Conservation (phyloP, 805 yeast species). For the Pichia thaimueangensis region DNA sequence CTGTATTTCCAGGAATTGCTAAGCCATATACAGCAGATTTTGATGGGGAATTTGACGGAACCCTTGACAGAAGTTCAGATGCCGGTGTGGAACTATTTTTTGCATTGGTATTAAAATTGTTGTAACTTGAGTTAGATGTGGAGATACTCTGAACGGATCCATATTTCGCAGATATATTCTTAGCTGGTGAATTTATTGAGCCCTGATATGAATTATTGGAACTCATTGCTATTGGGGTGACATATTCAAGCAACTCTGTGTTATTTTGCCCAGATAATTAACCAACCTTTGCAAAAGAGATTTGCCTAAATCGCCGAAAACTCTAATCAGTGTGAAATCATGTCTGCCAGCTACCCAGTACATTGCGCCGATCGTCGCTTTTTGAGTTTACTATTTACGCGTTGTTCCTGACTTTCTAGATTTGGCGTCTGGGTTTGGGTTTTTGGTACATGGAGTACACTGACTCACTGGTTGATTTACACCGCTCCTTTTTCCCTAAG, state of each 20-base stretch:
- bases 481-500: too few species aligned
- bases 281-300: too few species aligned
- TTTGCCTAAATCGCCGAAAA: too few species aligned
- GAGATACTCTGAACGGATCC: background rate
- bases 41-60: conserved; percentile 4
- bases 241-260: background rate
- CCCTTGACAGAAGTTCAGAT: background rate
- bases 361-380: too few species aligned
- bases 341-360: too few species aligned
- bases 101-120: background rate
- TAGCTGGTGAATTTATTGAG: background rate
- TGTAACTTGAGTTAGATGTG: background rate
- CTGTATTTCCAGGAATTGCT: background rate
- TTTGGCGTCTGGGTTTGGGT: too few species aligned
- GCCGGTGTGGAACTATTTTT: background rate
- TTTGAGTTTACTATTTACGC: too few species aligned
- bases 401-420: too few species aligned
- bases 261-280: too few species aligned
- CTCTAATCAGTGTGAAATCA: too few species aligned
- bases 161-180: background rate
- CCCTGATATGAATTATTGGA: background rate
- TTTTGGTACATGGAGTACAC: too few species aligned
- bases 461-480: too few species aligned
- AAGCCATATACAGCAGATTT: background rate
- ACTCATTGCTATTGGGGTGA: background rate